Evolutionary conservation across 23 red algal species (phyloP).

Genomic region (Gracilaria caudata): DNA sequence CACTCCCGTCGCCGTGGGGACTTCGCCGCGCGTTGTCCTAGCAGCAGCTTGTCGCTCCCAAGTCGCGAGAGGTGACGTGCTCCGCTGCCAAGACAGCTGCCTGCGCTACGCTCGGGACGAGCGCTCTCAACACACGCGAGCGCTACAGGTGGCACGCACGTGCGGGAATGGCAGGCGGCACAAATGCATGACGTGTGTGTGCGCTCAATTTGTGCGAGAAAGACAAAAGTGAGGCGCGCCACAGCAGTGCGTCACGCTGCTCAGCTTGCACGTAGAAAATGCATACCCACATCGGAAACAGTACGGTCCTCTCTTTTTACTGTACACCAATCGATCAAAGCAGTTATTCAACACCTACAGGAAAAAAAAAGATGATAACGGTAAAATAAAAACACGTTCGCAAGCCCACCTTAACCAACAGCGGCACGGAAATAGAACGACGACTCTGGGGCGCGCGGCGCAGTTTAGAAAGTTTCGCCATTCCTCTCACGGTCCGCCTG

Average conservation of each 20-base stretch:
- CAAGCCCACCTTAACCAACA: not conserved
- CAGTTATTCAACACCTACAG: not conserved
- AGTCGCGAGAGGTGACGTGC: too few relatives aligned
- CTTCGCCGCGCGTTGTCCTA: too few relatives aligned
- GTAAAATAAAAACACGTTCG: not conserved
- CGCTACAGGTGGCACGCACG: too few relatives aligned
- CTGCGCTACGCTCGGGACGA: too few relatives aligned
- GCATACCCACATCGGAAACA: not conserved
- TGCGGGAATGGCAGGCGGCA: too few relatives aligned
- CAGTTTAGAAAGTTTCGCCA: not conserved
- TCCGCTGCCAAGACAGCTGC: too few relatives aligned
- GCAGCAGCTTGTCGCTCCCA: too few relatives aligned
- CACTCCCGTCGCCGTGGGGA: not conserved
- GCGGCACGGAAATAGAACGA: not conserved
- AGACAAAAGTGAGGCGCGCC: too few relatives aligned
- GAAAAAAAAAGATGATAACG: too few relatives aligned
- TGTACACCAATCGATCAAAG: not conserved
- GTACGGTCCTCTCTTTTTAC: not conserved
- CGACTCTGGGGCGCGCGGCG: not conserved
- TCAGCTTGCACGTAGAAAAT: not conserved
- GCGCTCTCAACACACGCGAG: too few relatives aligned
- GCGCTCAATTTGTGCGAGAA: too few relatives aligned
- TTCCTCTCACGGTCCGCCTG: slow-evolving; percentile 24
- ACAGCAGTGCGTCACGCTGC: not conserved
- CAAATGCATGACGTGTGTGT: too few relatives aligned